Evolutionary conservation across 2,329 filamentous ascomycete genomes (phyloP), one percentile per base, ranked within the genome.

Genomic region (Alternaria incomplexa): DNA sequence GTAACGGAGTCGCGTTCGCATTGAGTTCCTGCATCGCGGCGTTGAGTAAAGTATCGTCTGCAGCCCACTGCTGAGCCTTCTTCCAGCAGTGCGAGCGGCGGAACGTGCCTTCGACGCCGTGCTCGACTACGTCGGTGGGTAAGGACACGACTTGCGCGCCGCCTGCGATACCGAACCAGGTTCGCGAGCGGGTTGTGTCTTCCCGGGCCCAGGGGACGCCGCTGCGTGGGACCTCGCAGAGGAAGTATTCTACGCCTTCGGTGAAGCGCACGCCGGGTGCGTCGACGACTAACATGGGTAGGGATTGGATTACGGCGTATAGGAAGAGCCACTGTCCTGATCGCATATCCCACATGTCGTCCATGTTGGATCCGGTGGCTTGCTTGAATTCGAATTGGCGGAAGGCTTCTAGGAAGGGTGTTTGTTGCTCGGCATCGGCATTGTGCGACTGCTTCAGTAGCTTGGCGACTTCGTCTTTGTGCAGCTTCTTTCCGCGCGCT

Each of bases 361-460:
- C 83, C 28, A 89, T 84, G 43, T 83, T 86, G 76, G 88, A 89
- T 61, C 89, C 87, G 63, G 85, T 86, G 20, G 88, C 88, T 63
- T 92, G 89, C 50, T 89, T 89, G 36, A 85, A 81, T 79, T 95
- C 92, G 67, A 93, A 92, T 1, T 88, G 85, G 65, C 88, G 88
- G 81, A 92, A 95, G 25, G 88, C 86, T 6, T 88, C 83, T 30
- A 94, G 79, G 77, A 95, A 93, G 0, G 90, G 87, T 12, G 79
- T 82, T n/a, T 75, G 72, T 22, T 83, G 82, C 64, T 87, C 87
- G 1, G 89, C 89, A 68, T 95, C 92, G 47, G 88, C 87, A 69
- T 97, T 97, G 81, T 94, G 94, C 0, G 91, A 91, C 64, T 90
- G 90, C 75, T 91, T 89, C n/a, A 97, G 82, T 32, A 97, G 85